phyloP scores from a whole-genome alignment of 1,284 basidiomycete species.

The Spongiforma sp. region DNA sequence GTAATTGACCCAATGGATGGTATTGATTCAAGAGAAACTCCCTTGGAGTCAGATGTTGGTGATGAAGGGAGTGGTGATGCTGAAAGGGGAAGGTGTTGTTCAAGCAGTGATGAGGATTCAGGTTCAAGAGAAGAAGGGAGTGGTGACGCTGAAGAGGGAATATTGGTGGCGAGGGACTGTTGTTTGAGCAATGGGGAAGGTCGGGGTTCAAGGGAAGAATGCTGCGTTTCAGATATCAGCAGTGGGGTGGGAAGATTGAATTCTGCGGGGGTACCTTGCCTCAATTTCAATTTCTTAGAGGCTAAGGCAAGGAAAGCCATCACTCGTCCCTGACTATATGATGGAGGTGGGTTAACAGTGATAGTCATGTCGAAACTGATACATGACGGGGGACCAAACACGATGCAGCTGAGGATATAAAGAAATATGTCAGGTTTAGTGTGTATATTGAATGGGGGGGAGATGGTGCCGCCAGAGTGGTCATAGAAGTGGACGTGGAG shows the following conservation, averaged over 20 bases:
- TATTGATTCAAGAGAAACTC: not conserved
- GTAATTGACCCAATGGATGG: not conserved
- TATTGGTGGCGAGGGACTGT: too few species aligned
- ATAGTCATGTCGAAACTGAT: not conserved
- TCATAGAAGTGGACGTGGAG: constrained; percentile 3
- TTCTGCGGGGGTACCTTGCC: too few species aligned
- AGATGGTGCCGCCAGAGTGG: not conserved
- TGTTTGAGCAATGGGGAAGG: too few species aligned
- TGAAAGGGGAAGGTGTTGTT: too few species aligned
- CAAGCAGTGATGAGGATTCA: not conserved
- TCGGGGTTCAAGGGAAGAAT: too few species aligned
- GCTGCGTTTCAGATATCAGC: too few species aligned
- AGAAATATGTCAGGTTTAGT: not conserved
- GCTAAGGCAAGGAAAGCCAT: not conserved
- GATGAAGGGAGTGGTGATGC: too few species aligned
- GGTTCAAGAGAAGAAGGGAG: too few species aligned
- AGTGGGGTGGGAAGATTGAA: too few species aligned
- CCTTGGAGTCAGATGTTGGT: not conserved
- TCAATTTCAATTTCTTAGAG: not conserved
- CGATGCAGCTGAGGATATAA: not conserved
- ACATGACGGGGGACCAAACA: not conserved
- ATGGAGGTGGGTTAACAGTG: not conserved
- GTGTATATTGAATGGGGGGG: constrained; percentile 1
- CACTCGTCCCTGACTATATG: not conserved
- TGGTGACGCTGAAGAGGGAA: too few species aligned